Conservation (phyloP, 192 early-diverging fungal genomes). For the Backusella liffmaniae region DNA sequence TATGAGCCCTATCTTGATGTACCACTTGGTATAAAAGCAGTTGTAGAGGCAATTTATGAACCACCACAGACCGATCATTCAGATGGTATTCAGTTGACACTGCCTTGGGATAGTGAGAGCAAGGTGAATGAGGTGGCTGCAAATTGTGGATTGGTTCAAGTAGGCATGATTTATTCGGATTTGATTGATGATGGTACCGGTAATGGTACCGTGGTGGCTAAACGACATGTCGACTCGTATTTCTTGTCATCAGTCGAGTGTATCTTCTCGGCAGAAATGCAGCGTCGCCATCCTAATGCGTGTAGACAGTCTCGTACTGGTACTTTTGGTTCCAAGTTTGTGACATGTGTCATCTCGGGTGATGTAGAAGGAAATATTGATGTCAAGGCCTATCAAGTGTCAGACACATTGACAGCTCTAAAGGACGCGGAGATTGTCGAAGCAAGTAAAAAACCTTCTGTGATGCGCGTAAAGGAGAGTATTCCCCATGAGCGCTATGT, state of each 20-base stretch:
- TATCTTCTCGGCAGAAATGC: constrained; percentile 82
- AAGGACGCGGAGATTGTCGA: constrained; percentile 88
- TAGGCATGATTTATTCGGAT: constrained; percentile 96
- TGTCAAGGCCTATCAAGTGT: constrained; percentile 87
- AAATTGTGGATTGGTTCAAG: constrained; percentile 62
- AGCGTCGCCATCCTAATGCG: constrained; percentile 67
- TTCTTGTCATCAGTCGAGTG: constrained; percentile 92
- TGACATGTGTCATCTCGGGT: constrained; percentile 92
- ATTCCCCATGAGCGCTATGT: constrained; percentile 78
- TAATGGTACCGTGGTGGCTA: constrained; percentile 78
- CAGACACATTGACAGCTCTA: constrained; percentile 88
- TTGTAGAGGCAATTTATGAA: constrained; percentile 93
- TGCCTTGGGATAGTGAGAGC: constrained; percentile 60
- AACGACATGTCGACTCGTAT: constrained; percentile 90
- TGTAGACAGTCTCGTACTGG: constrained; percentile 75
- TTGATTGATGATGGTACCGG: constrained; percentile 78
- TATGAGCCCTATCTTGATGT: constrained; percentile 91
- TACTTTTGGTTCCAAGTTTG: constrained; percentile 89
- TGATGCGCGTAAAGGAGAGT: constrained; percentile 81
- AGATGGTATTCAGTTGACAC: constrained; percentile 65
- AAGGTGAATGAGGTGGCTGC: constrained; percentile 59
- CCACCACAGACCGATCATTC: constrained; percentile 80
- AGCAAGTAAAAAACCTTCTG: constrained; percentile 79
- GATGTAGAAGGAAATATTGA: constrained; percentile 86
- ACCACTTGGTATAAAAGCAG: constrained; percentile 93